Conservation (phyloP, 768 basidiomycete species). For the Boletus fagicola region DNA sequence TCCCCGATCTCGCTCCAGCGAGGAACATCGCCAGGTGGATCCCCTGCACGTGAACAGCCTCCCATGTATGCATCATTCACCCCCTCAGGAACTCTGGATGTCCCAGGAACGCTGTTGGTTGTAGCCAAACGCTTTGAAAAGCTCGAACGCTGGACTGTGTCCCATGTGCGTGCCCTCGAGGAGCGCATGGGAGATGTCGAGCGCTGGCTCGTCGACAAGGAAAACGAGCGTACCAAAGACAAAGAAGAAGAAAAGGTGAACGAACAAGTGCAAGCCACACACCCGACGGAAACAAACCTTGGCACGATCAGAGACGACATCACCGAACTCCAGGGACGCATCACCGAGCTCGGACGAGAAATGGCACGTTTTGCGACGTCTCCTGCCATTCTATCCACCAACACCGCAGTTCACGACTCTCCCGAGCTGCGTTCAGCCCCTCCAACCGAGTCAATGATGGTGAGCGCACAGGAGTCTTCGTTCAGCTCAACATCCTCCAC, state of each 20-base stretch:
- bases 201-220: conserved; percentile 83
- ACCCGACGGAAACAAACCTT: conserved; percentile 39
- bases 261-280: conserved; percentile 6
- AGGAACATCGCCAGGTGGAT: conserved; percentile 37
- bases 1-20: conserved; percentile 64
- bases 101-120: conserved; percentile 68
- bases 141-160: conserved; percentile 86
- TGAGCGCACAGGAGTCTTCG: conserved; percentile 28
- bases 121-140: conserved; percentile 82
- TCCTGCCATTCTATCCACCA: conserved; percentile 43
- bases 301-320: conserved; percentile 64
- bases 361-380: conserved; percentile 71
- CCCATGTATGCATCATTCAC: conserved; percentile 79
- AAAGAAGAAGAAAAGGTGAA: conserved; percentile 38
- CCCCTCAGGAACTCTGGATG: conserved; percentile 65
- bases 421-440: conserved; percentile 46
- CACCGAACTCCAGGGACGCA: conserved; percentile 69
- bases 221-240: conserved; percentile 49
- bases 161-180: conserved; percentile 85
- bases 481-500: conserved; percentile 17
- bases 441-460: conserved; percentile 47
- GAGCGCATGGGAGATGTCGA: conserved; percentile 93
- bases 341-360: conserved; percentile 73
- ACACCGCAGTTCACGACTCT: conserved; percentile 43
- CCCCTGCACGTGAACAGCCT: conserved; percentile 47